Percentiles rank a stretch among this genome's conserved stretches.
These are phyloP conservation scores for Colletotrichum tamarilloi DNA, from an alignment of 2,329 filamentous ascomycete species.

Conservation along the genomic window DNA sequence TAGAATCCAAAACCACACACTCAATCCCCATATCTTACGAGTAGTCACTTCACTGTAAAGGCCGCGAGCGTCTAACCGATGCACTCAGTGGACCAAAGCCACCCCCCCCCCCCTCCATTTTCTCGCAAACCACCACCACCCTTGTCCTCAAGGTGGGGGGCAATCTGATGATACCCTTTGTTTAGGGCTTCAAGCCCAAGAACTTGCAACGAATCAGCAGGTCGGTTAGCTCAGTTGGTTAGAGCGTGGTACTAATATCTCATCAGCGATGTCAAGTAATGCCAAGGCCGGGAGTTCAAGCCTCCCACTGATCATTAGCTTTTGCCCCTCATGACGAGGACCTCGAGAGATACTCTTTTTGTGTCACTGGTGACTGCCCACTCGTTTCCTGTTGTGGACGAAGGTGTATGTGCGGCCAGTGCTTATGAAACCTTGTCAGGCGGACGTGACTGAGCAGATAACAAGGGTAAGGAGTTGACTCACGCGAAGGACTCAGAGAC, in stretches of 20 bases:
- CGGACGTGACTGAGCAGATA: neutral
- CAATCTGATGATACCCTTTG: neutral
- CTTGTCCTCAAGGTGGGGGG: neutral
- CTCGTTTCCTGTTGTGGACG: too few species aligned
- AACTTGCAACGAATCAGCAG: neutral
- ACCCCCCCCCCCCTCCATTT: neutral
- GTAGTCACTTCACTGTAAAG: too few species aligned
- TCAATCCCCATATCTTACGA: too few species aligned
- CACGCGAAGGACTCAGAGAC: neutral
- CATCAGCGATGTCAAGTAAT: slow-evolving; percentile 20
- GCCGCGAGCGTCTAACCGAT: neutral
- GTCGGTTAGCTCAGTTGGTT: slow-evolving; percentile 34
- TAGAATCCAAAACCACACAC: too few species aligned
- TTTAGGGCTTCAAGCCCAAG: neutral
- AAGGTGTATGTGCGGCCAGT: neutral
- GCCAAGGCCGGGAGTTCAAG: slow-evolving; percentile 32
- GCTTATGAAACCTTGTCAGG: neutral
- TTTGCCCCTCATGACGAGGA: neutral
- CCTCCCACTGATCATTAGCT: slow-evolving; percentile 25
- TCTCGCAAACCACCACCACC: neutral
- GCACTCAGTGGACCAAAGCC: neutral
- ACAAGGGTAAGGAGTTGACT: neutral
- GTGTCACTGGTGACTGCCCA: neutral
- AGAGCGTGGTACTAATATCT: slow-evolving; percentile 34
- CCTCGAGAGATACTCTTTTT: neutral